phyloP scores from a whole-genome alignment of 2,329 filamentous ascomycete species.

The Trichoderma atroviride region DNA sequence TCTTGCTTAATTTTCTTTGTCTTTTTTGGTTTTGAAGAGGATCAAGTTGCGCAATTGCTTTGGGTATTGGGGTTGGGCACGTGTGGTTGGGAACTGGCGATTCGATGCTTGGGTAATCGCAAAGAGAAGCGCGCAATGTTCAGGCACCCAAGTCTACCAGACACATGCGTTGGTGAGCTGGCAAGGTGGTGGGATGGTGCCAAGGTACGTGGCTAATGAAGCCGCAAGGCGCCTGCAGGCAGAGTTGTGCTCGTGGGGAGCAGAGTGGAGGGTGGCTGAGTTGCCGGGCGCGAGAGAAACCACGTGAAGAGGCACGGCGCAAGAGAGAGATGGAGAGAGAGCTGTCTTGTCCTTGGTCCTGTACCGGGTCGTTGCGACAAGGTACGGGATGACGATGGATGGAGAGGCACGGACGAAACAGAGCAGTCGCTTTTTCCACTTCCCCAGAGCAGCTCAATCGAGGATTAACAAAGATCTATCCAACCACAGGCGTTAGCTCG shows the following conservation, averaged over 20 bases:
- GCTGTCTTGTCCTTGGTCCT: not conserved
- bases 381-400: constrained; percentile 25
- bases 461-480: constrained; percentile 38
- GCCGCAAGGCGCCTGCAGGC: constrained; percentile 62
- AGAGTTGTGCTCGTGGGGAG: constrained; percentile 34
- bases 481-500: constrained; percentile 43
- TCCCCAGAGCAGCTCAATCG: constrained; percentile 33
- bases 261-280: constrained; percentile 39
- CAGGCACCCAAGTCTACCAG: constrained; percentile 57
- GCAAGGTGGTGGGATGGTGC: constrained; percentile 54
- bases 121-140: constrained; percentile 47
- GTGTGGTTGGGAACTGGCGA: constrained; percentile 39
- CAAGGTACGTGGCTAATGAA: constrained; percentile 54
- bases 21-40: constrained; percentile 31
- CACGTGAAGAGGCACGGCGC: constrained; percentile 45
- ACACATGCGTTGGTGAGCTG: constrained; percentile 64
- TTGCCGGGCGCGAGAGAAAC: constrained; percentile 41
- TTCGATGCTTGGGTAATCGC: constrained; percentile 40
- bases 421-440: constrained; percentile 30
- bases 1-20: not conserved
- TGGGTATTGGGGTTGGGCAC: constrained; percentile 51
- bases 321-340: not conserved
- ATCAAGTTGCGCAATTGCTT: constrained; percentile 42
- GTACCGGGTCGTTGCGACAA: constrained; percentile 15
- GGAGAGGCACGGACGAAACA: constrained; percentile 32